Evolutionary conservation across 495 filamentous ascomycete genomes (phyloP).

Genomic region (Cetradonia linearis): DNA sequence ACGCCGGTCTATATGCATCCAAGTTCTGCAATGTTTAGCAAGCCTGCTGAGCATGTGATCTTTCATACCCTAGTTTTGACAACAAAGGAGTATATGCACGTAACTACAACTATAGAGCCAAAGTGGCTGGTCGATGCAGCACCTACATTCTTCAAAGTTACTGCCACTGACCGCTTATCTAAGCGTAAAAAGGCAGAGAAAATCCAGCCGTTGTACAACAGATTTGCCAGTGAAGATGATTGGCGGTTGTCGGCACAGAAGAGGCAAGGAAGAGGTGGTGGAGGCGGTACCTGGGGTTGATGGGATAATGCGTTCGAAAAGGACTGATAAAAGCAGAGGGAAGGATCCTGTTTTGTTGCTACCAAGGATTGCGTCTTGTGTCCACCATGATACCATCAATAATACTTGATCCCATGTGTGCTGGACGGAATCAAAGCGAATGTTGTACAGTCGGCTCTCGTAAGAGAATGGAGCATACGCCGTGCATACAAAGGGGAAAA

Average conservation of each 20-base stretch:
- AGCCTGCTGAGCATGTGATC: slow-evolving; percentile 90
- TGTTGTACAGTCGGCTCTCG: no score
- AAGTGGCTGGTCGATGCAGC: slow-evolving; percentile 87
- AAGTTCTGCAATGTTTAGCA: slow-evolving; percentile 81
- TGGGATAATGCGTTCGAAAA: no score
- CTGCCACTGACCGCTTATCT: slow-evolving; percentile 73
- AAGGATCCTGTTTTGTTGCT: no score
- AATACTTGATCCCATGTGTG: no score
- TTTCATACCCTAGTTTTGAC: slow-evolving; percentile 85
- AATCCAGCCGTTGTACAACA: slow-evolving; percentile 89
- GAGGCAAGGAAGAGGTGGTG: slow-evolving; percentile 76
- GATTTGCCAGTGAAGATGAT: slow-evolving; percentile 81
- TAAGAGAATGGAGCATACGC: no score
- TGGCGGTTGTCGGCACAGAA: slow-evolving; percentile 89
- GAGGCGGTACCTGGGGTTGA: slow-evolving; percentile 91
- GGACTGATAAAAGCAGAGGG: no score
- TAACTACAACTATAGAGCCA: slow-evolving; percentile 81
- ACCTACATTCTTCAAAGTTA: slow-evolving; percentile 97
- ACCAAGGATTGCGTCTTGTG: no score
- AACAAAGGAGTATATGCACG: slow-evolving; percentile 96
- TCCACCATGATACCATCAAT: no score
- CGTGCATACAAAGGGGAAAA: no score
- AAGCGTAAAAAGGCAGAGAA: slow-evolving; percentile 90
- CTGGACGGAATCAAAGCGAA: no score
- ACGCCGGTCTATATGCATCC: slow-evolving; percentile 95